Conservation (phyloP, 2,329 filamentous ascomycete species). For the Metarhizium rileyi region DNA sequence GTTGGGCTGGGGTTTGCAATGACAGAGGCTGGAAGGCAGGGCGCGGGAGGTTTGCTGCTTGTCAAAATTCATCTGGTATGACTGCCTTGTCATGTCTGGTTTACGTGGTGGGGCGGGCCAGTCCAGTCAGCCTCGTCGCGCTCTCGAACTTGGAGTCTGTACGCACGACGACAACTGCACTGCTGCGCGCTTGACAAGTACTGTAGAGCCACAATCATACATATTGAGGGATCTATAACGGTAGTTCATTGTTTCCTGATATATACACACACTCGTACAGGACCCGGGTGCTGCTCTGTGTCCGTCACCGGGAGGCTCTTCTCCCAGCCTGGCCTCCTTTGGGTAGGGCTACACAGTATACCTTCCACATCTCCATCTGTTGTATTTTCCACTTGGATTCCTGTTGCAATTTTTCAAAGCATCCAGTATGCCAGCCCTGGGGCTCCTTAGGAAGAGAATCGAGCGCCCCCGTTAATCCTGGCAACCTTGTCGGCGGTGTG, state of each 20-base stretch:
- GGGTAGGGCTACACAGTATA: neutral
- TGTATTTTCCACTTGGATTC: neutral
- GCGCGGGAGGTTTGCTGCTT: neutral
- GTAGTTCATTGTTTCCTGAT: slow-evolving; percentile 19
- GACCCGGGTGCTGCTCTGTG: slow-evolving; percentile 12
- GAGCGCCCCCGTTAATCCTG: slow-evolving; percentile 24
- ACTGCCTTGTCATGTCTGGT: too few species aligned
- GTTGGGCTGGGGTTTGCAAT: neutral
- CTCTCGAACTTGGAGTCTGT: too few species aligned
- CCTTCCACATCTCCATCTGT: neutral
- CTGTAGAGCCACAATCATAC: neutral
- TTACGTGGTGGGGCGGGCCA: neutral
- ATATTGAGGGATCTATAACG: slow-evolving; percentile 8
- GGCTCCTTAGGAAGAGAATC: slow-evolving; percentile 20
- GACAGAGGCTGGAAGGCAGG: slow-evolving; percentile 2
- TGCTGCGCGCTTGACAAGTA: neutral
- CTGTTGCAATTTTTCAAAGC: neutral
- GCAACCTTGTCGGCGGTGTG: slow-evolving; percentile 30
- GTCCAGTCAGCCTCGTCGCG: slow-evolving; percentile 1
- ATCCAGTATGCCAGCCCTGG: neutral
- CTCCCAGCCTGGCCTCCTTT: neutral
- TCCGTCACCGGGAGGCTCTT: neutral
- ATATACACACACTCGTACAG: slow-evolving; percentile 23
- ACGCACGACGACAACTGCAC: neutral
- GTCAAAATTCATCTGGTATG: slow-evolving; percentile 10